Conservation (phyloP, 2,329 filamentous ascomycete genomes). For the Chaetoscypha palmicola region DNA sequence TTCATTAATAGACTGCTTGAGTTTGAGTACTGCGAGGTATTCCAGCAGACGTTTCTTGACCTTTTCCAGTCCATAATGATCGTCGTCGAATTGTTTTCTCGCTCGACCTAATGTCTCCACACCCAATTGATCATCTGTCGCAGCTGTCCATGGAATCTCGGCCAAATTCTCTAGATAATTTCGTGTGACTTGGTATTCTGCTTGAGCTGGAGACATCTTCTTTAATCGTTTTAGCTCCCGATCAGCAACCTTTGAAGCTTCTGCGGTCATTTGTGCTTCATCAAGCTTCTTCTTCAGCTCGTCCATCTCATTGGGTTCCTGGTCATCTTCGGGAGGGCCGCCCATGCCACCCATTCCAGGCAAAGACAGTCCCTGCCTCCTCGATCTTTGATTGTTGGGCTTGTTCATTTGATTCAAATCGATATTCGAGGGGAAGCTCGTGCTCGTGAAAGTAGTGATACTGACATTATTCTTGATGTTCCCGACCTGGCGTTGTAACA, state of each 20-base stretch:
- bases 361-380: slow-evolving; percentile 22
- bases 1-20: slow-evolving; percentile 87
- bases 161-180: slow-evolving; percentile 91
- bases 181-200: slow-evolving; percentile 88
- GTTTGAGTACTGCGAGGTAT: slow-evolving; percentile 89
- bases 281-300: slow-evolving; percentile 85
- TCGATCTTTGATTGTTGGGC: slow-evolving; percentile 35
- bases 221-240: slow-evolving; percentile 80
- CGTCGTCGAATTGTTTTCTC: slow-evolving; percentile 84
- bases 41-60: slow-evolving; percentile 95
- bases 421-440: slow-evolving; percentile 52
- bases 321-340: slow-evolving; percentile 50
- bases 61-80: slow-evolving; percentile 93
- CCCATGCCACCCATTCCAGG: slow-evolving; percentile 21
- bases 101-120: slow-evolving; percentile 71
- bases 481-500: slow-evolving; percentile 75
- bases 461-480: slow-evolving; percentile 82
- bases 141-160: slow-evolving; percentile 85
- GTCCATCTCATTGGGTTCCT: slow-evolving; percentile 83
- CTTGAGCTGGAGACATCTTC: slow-evolving; percentile 94
- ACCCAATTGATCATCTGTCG: slow-evolving; percentile 80
- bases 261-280: slow-evolving; percentile 70
- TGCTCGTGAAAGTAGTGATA: slow-evolving; percentile 69
- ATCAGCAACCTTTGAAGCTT: slow-evolving; percentile 85
- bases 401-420: slow-evolving; percentile 47